Percentiles rank a stretch among this genome's conserved stretches.
Evolutionary conservation across 805 yeast species (phyloP).

Genomic region (Maudiozyma barnettii): DNA sequence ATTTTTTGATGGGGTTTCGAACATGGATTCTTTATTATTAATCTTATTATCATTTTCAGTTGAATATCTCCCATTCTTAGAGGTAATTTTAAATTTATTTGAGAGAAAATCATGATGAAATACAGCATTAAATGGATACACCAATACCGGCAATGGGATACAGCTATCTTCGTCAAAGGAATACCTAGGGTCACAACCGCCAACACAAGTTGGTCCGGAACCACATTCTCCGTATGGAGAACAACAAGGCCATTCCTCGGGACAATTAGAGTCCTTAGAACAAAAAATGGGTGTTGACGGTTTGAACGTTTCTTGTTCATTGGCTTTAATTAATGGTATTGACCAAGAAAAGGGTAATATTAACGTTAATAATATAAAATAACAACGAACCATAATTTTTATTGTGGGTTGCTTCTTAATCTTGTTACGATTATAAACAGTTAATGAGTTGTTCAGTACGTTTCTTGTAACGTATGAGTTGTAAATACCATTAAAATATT

Average conservation of each 20-base stretch:
- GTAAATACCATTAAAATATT: no score
- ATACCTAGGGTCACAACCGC: slow-evolving; percentile 77
- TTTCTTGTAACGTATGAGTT: no score
- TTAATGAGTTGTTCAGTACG: no score
- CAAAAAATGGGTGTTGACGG: slow-evolving; percentile 20
- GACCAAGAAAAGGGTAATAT: not conserved
- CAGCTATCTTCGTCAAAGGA: slow-evolving; percentile 63
- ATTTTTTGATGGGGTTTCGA: not conserved
- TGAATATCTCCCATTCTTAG: slow-evolving; percentile 1
- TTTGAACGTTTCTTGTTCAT: slow-evolving; percentile 14
- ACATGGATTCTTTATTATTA: not conserved
- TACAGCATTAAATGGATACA: slow-evolving; percentile 31
- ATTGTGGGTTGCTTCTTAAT: no score
- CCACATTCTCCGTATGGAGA: slow-evolving; percentile 81
- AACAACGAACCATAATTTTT: no score
- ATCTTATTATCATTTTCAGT: slow-evolving; percentile 3
- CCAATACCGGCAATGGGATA: slow-evolving; percentile 62
- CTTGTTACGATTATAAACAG: no score
- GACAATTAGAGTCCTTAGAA: slow-evolving; percentile 39
- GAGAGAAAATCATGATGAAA: slow-evolving; percentile 2
- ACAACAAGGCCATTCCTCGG: slow-evolving; percentile 75
- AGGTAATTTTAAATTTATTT: not conserved
- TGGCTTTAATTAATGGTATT: slow-evolving; percentile 1
- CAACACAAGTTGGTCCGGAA: slow-evolving; percentile 63
- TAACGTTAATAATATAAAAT: not conserved